Base-by-base conservation (phyloP, 192 early-diverging fungal genomes). In the Gigaspora rosea region DNA sequence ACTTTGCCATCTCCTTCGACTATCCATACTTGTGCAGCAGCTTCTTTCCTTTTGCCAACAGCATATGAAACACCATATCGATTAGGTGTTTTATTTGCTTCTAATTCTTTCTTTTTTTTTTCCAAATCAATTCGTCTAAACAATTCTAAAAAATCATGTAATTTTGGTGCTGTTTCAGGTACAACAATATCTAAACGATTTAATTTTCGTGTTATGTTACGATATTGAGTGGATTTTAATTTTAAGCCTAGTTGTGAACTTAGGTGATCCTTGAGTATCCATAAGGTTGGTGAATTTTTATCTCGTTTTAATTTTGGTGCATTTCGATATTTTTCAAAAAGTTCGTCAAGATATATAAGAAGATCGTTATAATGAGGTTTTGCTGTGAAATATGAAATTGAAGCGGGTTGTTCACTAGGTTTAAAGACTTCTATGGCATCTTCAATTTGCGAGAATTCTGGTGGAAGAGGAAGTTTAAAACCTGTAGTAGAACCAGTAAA, bases 381-480 rank as follows among this genome's bases (percentile, higher is more conserved):
- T 0, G 91, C 91, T 46, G 94, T 96, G 78, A 98, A 98, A 84
- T 95, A 98, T 10, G 95, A 93, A 0, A 92, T 81, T 11, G 93
- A 90, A 36, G 79, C 81, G 16, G 92, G 92, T 49, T 88, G 87
- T 58, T 87, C 73, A 35, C 78, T 58, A 7, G 83, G 82, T 22
- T 67, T 59, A 36, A 87, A 80, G 35, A 83, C 77, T 15, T 84
- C 85, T 8, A 69, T 32, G 10, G 46, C 46, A 27, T 69, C 67
- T 41, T 41, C 41, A 41, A 41, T 41, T 41, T 41, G 41, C 2
- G 41, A 41, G 7, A 41, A 41, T 7, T 41, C 41, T 41, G 41
- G 41, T 7, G 41, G 41, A 41, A 41, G 41, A 41, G 41, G 41
- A 41, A 41, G 41, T 41, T 41, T 41, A 41, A 41, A 41, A 41